phyloP scores from a whole-genome alignment of 192 early-diverging fungal genomes.

The Gamsiella multidivaricata region DNA sequence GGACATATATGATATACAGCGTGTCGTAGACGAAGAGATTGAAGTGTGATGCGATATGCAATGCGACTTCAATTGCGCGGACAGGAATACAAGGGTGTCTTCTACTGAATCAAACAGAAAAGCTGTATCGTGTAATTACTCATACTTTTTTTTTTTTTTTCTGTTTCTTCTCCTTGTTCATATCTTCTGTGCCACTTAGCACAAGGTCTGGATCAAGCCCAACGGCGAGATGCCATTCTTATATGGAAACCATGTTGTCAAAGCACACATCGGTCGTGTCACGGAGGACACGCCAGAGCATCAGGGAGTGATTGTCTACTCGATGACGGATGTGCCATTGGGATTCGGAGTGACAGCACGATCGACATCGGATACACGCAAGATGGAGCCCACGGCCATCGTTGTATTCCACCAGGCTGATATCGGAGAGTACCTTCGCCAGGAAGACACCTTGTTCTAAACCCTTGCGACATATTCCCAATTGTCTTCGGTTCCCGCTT shows the following conservation, averaged over 20 bases:
- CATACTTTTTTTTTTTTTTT: neutral
- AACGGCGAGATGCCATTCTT: constrained; percentile 99
- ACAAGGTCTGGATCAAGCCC: constrained; percentile 99
- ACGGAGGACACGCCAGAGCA: constrained; percentile 99
- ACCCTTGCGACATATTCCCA: neutral
- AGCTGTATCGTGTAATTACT: no score
- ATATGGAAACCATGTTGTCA: constrained; percentile 98
- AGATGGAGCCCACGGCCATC: constrained; percentile 94
- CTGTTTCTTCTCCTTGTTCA: neutral
- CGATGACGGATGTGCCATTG: constrained; percentile 93
- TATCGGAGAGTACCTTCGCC: constrained; percentile 95
- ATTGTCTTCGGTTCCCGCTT: neutral
- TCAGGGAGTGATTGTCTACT: constrained; percentile 94
- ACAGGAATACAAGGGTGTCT: no score
- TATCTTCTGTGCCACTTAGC: constrained; percentile 68
- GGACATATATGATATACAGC: no score
- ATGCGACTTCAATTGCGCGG: no score
- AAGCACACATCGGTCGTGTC: constrained; percentile 96
- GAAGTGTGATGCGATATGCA: no score
- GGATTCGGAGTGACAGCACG: constrained; percentile 98
- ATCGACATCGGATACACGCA: constrained; percentile 91
- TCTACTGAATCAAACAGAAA: no score
- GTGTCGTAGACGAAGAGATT: no score
- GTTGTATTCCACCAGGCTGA: constrained; percentile 98
- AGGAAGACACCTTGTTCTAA: constrained; percentile 81